phyloP scores from a whole-genome alignment of 2,329 filamentous ascomycete species.

The Hypomyces rosellus region DNA sequence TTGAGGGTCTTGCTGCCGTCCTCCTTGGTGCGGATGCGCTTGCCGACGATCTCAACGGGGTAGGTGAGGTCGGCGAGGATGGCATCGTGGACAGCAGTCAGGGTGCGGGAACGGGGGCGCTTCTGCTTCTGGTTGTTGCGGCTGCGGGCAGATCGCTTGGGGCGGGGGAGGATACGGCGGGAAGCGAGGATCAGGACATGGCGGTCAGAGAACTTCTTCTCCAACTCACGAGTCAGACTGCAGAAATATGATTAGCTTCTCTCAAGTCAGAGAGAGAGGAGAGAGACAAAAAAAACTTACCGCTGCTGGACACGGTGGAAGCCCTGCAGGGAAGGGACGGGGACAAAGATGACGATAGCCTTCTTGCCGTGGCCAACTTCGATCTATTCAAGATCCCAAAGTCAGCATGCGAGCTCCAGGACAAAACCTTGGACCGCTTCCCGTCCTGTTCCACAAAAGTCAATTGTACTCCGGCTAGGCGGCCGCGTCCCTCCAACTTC shows the following conservation, averaged over 20 bases:
- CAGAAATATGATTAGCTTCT: background rate
- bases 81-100: conserved; percentile 97
- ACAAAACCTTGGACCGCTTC: conserved; percentile 66
- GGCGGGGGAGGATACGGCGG: conserved; percentile 96
- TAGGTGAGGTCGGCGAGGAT: conserved; percentile 98
- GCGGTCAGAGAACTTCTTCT: conserved; percentile 99
- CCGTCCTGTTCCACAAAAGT: conserved; percentile 61
- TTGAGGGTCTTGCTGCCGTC: conserved; percentile 98
- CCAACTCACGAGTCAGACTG: conserved; percentile 98
- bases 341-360: conserved; percentile 99
- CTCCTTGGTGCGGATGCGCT: conserved; percentile 97
- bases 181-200: conserved; percentile 98
- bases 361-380: conserved; percentile 99
- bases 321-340: conserved; percentile 93
- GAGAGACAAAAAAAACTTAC: conserved; percentile 51
- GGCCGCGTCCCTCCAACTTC: conserved; percentile 22
- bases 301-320: conserved; percentile 99
- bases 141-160: conserved; percentile 95
- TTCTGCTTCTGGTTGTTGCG: conserved; percentile 98
- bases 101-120: conserved; percentile 94
- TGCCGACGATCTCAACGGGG: conserved; percentile 99
- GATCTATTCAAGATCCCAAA: conserved; percentile 71
- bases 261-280: background rate
- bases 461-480: conserved; percentile 32
- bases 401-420: conserved; percentile 74